Evolutionary conservation across 257 asterid species (phyloP).

Genomic region (Jasminum sambac): DNA sequence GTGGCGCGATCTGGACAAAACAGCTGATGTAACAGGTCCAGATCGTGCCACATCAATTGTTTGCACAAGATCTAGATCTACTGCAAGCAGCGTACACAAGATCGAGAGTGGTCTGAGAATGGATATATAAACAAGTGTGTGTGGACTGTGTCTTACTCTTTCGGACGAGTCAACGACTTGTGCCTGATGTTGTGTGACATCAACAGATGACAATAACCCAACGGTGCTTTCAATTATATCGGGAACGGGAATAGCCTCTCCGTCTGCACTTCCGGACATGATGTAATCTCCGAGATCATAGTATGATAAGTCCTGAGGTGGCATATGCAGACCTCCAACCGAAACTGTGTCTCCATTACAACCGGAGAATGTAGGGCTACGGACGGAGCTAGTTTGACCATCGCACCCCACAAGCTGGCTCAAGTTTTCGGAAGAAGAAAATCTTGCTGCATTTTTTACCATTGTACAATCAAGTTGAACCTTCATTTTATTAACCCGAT

Average conservation of each 20-base stretch:
- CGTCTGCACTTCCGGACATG: constrained; percentile 52
- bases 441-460: constrained; percentile 58
- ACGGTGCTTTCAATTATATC: constrained; percentile 84
- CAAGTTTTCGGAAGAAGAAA: constrained; percentile 91
- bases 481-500: constrained; percentile 69
- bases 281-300: constrained; percentile 60
- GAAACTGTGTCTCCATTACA: constrained; percentile 66
- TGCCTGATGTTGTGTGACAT: constrained; percentile 59
- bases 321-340: constrained; percentile 41
- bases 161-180: constrained; percentile 75
- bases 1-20: too few species aligned
- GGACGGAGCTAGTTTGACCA: constrained; percentile 55
- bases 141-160: constrained; percentile 48
- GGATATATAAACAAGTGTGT: too few species aligned
- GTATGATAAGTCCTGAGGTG: constrained; percentile 44
- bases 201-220: constrained; percentile 64
- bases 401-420: constrained; percentile 63
- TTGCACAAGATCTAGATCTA: too few species aligned
- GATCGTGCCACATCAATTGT: too few species aligned
- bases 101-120: too few species aligned
- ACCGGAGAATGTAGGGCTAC: constrained; percentile 72
- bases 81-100: too few species aligned
- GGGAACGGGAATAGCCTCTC: constrained; percentile 61
- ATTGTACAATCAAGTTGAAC: constrained; percentile 56
- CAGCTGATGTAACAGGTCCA: too few species aligned